Conservation (phyloP, 768 basidiomycete genomes). For the Agaricus bisporus region DNA sequence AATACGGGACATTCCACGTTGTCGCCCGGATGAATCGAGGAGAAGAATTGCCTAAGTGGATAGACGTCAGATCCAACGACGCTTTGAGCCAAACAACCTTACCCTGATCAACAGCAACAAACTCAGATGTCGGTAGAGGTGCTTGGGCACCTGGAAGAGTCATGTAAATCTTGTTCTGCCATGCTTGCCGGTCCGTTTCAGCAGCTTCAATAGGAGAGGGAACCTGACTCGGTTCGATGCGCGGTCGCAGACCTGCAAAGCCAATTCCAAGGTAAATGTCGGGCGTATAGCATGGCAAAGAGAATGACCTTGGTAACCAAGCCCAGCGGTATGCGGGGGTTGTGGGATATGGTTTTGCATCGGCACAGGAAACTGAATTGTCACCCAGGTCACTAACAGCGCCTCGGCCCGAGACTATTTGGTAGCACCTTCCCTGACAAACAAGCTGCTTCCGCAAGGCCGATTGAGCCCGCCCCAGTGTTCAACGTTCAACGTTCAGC, state of each 20-base stretch:
- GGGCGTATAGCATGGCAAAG: not conserved
- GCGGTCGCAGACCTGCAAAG: slow-evolving; percentile 61
- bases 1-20: slow-evolving; percentile 83
- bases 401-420: slow-evolving; percentile 4
- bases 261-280: not conserved
- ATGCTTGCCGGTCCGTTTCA: slow-evolving; percentile 72
- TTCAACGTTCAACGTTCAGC: too few species aligned
- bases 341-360: slow-evolving; percentile 49
- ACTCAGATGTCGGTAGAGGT: slow-evolving; percentile 86
- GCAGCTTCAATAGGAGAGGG: slow-evolving; percentile 85
- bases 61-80: slow-evolving; percentile 1
- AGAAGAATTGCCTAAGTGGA: slow-evolving; percentile 70
- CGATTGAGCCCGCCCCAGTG: not conserved
- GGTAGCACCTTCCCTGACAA: not conserved
- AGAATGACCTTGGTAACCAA: slow-evolving; percentile 38
- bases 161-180: slow-evolving; percentile 67
- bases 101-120: slow-evolving; percentile 88
- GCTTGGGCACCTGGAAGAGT: slow-evolving; percentile 52
- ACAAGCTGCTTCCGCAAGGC: not conserved
- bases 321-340: slow-evolving; percentile 64
- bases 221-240: slow-evolving; percentile 84
- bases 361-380: not conserved
- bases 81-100: slow-evolving; percentile 2
- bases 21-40: slow-evolving; percentile 88
- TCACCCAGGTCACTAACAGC: not conserved